phyloP scores from a whole-genome alignment of 202 grass and related monocot species.

The Brachypodium distachyon region DNA sequence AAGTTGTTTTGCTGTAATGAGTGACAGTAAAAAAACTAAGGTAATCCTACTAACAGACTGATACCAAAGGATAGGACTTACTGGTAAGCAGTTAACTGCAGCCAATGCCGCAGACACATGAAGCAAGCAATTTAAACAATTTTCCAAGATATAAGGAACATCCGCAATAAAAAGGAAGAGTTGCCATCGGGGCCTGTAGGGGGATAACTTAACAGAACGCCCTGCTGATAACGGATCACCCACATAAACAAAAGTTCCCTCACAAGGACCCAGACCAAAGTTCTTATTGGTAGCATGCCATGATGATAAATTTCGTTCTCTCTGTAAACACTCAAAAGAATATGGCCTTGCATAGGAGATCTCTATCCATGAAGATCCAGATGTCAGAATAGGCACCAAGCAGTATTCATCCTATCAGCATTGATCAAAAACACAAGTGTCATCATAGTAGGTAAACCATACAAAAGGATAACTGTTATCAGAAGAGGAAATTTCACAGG shows the following conservation, averaged over 20 bases:
- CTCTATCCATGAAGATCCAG: slow-evolving; percentile 82
- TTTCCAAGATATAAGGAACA: slow-evolving; percentile 59
- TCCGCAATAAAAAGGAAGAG: slow-evolving; percentile 40
- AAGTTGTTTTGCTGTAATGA: slow-evolving; percentile 10
- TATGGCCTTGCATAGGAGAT: slow-evolving; percentile 73
- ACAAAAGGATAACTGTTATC: slow-evolving; percentile 10
- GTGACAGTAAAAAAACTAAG: neutral
- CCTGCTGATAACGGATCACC: slow-evolving; percentile 54
- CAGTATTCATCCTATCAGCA: slow-evolving; percentile 64
- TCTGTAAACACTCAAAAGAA: slow-evolving; percentile 45
- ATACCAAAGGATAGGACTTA: slow-evolving; percentile 40
- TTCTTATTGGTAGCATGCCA: slow-evolving; percentile 35
- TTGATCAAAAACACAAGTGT: slow-evolving; percentile 4
- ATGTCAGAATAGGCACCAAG: slow-evolving; percentile 50
- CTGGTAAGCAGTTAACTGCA: slow-evolving; percentile 76
- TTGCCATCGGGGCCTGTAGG: slow-evolving; percentile 59
- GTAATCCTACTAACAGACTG: neutral
- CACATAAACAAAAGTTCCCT: slow-evolving; percentile 69
- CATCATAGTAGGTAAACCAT: slow-evolving; percentile 12
- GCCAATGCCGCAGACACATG: slow-evolving; percentile 65
- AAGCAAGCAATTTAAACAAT: slow-evolving; percentile 48
- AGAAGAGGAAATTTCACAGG: neutral
- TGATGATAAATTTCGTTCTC: slow-evolving; percentile 32
- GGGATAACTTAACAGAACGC: slow-evolving; percentile 52
- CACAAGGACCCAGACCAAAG: slow-evolving; percentile 43